These are phyloP conservation scores for Alternaria sp. DNA, from an alignment of 2,329 filamentous ascomycete genomes.

Conservation along the genomic window DNA sequence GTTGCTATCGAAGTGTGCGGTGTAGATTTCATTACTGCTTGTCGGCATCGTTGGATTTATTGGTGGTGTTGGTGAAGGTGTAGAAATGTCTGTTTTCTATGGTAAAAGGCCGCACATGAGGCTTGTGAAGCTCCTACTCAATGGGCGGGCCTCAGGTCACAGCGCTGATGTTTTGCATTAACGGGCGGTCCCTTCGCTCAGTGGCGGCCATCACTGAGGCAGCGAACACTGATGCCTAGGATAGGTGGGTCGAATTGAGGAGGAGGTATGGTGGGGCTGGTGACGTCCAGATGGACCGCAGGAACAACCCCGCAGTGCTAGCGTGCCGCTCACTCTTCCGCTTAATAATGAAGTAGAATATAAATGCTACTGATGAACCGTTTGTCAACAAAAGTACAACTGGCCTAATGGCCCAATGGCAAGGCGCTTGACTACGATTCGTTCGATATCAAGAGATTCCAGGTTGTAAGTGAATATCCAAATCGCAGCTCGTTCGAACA, in stretches of 20 bases:
- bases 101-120: background rate
- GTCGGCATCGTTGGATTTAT: constrained; percentile 3
- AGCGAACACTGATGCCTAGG: constrained; percentile 10
- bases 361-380: no score
- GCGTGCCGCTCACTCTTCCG: no score
- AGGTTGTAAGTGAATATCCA: constrained; percentile 21
- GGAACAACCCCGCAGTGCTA: constrained; percentile 2
- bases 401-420: constrained; percentile 61
- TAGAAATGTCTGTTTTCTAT: background rate
- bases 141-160: background rate
- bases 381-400: constrained; percentile 12
- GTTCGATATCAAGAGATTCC: constrained; percentile 43
- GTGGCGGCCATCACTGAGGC: constrained; percentile 9
- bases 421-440: constrained; percentile 65
- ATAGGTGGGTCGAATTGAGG: constrained; percentile 8
- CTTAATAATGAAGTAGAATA: no score
- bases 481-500: background rate
- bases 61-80: constrained; percentile 9
- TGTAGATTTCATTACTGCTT: constrained; percentile 5
- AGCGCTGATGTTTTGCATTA: background rate
- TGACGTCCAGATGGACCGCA: background rate
- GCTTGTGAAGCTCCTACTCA: background rate
- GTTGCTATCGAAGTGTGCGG: constrained; percentile 40
- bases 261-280: constrained; percentile 14
- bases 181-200: background rate